These are phyloP conservation scores for Nelumbo lutea DNA, from an alignment of 164 flowering plant genomes.

Conservation along the genomic window DNA sequence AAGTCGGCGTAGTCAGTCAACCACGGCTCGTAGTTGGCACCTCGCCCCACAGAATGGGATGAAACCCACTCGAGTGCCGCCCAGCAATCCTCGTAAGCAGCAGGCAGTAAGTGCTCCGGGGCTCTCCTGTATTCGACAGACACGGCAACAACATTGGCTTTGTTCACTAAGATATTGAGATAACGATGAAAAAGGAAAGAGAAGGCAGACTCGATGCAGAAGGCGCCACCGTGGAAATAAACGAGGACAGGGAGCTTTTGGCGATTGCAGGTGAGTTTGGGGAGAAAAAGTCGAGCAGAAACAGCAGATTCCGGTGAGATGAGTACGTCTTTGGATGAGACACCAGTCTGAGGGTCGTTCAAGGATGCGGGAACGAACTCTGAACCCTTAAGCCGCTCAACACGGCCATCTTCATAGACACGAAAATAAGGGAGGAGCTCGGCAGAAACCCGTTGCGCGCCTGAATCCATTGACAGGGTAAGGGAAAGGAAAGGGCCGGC, in stretches of 20 bases:
- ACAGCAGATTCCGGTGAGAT: slow-evolving; percentile 7
- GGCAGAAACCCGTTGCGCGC: neutral
- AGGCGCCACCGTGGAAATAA: slow-evolving; percentile 40
- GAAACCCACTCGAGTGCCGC: slow-evolving; percentile 47
- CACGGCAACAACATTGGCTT: slow-evolving; percentile 28
- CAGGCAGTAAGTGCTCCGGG: slow-evolving; percentile 47
- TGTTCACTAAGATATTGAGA: slow-evolving; percentile 24
- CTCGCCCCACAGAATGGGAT: slow-evolving; percentile 18
- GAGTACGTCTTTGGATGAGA: slow-evolving; percentile 22
- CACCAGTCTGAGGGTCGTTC: slow-evolving; percentile 18
- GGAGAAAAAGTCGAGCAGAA: slow-evolving; percentile 6
- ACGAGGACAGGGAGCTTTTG: slow-evolving; percentile 39
- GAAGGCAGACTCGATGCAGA: slow-evolving; percentile 26
- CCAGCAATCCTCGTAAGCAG: slow-evolving; percentile 55
- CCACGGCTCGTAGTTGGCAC: slow-evolving; percentile 33
- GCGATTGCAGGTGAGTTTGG: slow-evolving; percentile 10
- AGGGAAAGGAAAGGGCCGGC: neutral
- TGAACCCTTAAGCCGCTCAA: slow-evolving; percentile 18
- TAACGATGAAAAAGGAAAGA: slow-evolving; percentile 22
- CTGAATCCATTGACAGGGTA: neutral
- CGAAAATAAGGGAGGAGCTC: slow-evolving; percentile 11
- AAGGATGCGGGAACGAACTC: slow-evolving; percentile 15
- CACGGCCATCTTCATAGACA: slow-evolving; percentile 23
- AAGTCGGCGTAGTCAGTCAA: slow-evolving; percentile 37
- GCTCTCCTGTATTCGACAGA: slow-evolving; percentile 57